Evolutionary conservation across 257 asterid species (phyloP), one percentile per base, ranked within the genome.

Genomic region (Lavandula angustifolia): DNA sequence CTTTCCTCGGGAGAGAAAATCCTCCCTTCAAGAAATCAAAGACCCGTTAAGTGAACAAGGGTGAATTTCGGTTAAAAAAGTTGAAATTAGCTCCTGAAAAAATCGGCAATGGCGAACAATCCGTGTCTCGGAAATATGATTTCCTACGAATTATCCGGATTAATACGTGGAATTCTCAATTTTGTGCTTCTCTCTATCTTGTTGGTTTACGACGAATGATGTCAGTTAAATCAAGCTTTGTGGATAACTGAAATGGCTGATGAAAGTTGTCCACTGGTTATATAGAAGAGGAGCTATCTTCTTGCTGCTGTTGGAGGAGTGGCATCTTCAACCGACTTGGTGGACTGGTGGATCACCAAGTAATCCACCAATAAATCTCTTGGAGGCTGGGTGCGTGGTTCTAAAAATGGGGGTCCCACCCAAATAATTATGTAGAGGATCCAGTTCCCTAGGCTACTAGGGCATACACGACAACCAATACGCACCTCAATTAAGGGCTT

Each of bases 241-340:
- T 66, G 65, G 75, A 73, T 76, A 60, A 58, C 66, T 75, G 79
- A 67, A 35, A 37, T 62, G 62, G 61, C 5, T 52, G 4, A 31
- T 33, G 22, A 3, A 33, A 64, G 66, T 1, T 44, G 68, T 59
- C 60, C 80, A 76, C 49, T 58, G 74, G 29, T 66, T 70, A 53
- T 74, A 78, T 74, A 73, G 74, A 46, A 60, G 22, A 6, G 17
- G 9, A 64, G 54, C 57, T 37, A 61, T n/a, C 50, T 49, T 5
- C 4, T 7, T 22, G 27, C 27, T 22, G 27, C 32, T 13, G 62
- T 67, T 50, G 14, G n/a, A n/a, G n/a, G n/a, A n/a, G n/a, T n/a
- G n/a, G n/a, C n/a, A n/a, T n/a, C n/a, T n/a, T n/a, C n/a, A n/a
- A n/a, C n/a, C n/a, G n/a, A n/a, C n/a, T n/a, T n/a, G n/a, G n/a